Evolutionary conservation across 2,329 filamentous ascomycete genomes (phyloP).

Genomic region (Pseudogymnoascus sp.): DNA sequence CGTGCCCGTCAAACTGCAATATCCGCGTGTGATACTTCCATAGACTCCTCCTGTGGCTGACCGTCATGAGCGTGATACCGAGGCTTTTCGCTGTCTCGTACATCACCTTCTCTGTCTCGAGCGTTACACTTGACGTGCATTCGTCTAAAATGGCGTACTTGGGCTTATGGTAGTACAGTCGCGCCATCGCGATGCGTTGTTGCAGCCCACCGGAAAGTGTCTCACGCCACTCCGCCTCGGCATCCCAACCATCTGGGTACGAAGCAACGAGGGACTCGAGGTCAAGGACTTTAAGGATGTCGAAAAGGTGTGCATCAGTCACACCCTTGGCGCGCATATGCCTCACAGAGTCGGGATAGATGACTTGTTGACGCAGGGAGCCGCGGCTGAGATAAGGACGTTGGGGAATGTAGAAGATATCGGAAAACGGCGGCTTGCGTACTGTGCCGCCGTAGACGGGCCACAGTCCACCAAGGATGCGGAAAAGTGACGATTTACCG

Average conservation of each 20-base stretch:
- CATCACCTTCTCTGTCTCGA: conserved; percentile 92
- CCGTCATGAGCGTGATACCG: conserved; percentile 94
- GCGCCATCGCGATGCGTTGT: conserved; percentile 93
- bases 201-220: conserved; percentile 87
- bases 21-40: conserved; percentile 97
- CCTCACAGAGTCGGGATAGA: conserved; percentile 83
- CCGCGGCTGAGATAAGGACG: conserved; percentile 88
- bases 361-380: conserved; percentile 90
- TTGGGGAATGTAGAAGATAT: conserved; percentile 98
- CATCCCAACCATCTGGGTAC: conserved; percentile 75
- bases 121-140: conserved; percentile 89
- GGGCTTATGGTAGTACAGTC: conserved; percentile 87
- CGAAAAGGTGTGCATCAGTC: conserved; percentile 70
- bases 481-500: conserved; percentile 91
- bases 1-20: conserved; percentile 92
- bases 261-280: conserved; percentile 76
- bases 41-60: conserved; percentile 79
- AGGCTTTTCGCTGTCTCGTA: conserved; percentile 91
- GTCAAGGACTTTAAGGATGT: conserved; percentile 69
- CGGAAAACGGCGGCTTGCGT: conserved; percentile 79
- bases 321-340: conserved; percentile 81
- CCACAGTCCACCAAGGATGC: conserved; percentile 93
- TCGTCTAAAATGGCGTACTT: conserved; percentile 95
- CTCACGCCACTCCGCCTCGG: conserved; percentile 93
- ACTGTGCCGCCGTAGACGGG: conserved; percentile 94